Evolutionary conservation across 495 filamentous ascomycete genomes (phyloP).

Genomic region (Baudoinia panamericana): DNA sequence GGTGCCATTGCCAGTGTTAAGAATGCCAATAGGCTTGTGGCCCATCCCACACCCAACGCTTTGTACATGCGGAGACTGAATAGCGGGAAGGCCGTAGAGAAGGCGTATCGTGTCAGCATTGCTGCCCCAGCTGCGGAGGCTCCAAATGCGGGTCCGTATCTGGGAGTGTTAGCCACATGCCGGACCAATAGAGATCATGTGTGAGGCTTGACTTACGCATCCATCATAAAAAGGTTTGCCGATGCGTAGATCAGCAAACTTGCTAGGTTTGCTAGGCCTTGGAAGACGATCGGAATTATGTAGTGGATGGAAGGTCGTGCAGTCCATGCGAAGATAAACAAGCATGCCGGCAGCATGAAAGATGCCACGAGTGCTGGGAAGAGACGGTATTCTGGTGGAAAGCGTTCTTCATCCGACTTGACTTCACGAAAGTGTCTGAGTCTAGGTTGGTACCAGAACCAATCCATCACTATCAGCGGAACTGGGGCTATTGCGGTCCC

Average conservation of each 20-base stretch:
- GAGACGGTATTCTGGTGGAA: constrained; percentile 22
- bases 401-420: constrained; percentile 11
- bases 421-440: constrained; percentile 7
- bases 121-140: constrained; percentile 52
- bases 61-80: constrained; percentile 35
- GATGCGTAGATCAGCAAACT: constrained; percentile 16
- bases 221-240: constrained; percentile 38
- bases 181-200: too few species aligned
- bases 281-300: constrained; percentile 42
- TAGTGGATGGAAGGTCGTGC: constrained; percentile 33
- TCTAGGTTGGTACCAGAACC: constrained; percentile 18
- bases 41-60: constrained; percentile 30
- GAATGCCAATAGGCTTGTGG: constrained; percentile 34
- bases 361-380: constrained; percentile 19
- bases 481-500: constrained; percentile 16
- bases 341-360: constrained; percentile 15
- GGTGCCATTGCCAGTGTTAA: constrained; percentile 31
- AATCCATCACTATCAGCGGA: constrained; percentile 14
- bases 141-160: neutral
- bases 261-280: constrained; percentile 22
- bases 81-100: constrained; percentile 55
- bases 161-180: neutral
- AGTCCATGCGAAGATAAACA: constrained; percentile 40
- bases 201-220: too few species aligned
- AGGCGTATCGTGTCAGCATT: constrained; percentile 47